These are phyloP conservation scores for Didymella pomorum DNA, from an alignment of 2,329 filamentous ascomycete genomes.

Conservation along the genomic window DNA sequence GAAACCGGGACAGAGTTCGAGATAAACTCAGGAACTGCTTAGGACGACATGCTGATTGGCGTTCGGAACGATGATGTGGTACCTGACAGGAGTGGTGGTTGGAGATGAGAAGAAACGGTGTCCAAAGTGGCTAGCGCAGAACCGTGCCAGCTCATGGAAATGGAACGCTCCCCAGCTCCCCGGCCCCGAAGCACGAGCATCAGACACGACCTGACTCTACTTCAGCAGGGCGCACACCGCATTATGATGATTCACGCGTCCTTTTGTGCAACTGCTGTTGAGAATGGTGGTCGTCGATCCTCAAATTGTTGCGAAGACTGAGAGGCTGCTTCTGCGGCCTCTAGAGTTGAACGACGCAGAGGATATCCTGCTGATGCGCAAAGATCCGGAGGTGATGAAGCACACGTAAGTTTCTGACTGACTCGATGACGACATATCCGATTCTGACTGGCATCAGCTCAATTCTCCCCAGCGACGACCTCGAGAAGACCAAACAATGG, in stretches of 20 bases:
- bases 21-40: slow-evolving; percentile 19
- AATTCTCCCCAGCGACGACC: slow-evolving; percentile 61
- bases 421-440: neutral
- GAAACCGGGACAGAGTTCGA: slow-evolving; percentile 17
- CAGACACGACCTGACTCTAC: slow-evolving; percentile 22
- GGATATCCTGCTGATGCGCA: slow-evolving; percentile 62
- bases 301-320: slow-evolving; percentile 51
- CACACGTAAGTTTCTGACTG: slow-evolving; percentile 57
- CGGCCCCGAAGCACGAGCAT: slow-evolving; percentile 30
- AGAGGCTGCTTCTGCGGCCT: slow-evolving; percentile 64
- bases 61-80: slow-evolving; percentile 25
- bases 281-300: slow-evolving; percentile 49
- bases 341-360: slow-evolving; percentile 60
- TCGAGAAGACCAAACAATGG: slow-evolving; percentile 47
- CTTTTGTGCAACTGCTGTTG: slow-evolving; percentile 10
- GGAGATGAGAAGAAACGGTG: slow-evolving; percentile 30
- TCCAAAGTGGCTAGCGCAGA: slow-evolving; percentile 34
- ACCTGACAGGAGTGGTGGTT: slow-evolving; percentile 30
- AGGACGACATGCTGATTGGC: slow-evolving; percentile 36
- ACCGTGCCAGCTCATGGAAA: slow-evolving; percentile 15
- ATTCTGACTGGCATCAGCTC: slow-evolving; percentile 48
- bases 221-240: slow-evolving; percentile 30
- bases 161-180: slow-evolving; percentile 16
- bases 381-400: slow-evolving; percentile 68
- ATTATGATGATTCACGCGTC: slow-evolving; percentile 31